Conservation (phyloP, 495 filamentous ascomycete genomes). For the Astrothelium macrocarpum region DNA sequence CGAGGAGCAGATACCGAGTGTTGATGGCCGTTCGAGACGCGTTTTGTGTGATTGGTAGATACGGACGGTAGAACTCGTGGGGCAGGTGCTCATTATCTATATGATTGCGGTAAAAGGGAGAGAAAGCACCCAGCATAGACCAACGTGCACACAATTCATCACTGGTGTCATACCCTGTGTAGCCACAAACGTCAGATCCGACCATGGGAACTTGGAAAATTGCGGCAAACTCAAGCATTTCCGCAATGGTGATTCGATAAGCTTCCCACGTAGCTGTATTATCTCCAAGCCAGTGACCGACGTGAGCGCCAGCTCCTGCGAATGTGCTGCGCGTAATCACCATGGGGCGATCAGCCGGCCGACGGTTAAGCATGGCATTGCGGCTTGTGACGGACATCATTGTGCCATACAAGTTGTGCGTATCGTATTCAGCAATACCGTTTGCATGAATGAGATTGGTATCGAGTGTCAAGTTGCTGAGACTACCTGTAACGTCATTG, state of each 20-base stretch:
- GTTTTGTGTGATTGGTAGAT: slow-evolving; percentile 53
- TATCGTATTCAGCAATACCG: slow-evolving; percentile 65
- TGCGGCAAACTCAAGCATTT: slow-evolving; percentile 62
- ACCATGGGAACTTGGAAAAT: slow-evolving; percentile 85
- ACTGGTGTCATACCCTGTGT: slow-evolving; percentile 52
- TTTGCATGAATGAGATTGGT: slow-evolving; percentile 67
- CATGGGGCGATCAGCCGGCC: slow-evolving; percentile 57
- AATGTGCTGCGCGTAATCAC: slow-evolving; percentile 82
- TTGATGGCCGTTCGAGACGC: slow-evolving; percentile 63
- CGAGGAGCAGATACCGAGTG: slow-evolving; percentile 64
- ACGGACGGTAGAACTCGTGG: slow-evolving; percentile 65
- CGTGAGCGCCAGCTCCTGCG: slow-evolving; percentile 63
- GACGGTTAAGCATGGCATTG: slow-evolving; percentile 58
- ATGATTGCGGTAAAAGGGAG: slow-evolving; percentile 79
- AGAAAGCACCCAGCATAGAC: slow-evolving; percentile 72
- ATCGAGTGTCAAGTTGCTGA: slow-evolving; percentile 65
- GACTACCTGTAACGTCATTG: slow-evolving; percentile 57
- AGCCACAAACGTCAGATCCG: slow-evolving; percentile 76
- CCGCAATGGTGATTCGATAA: slow-evolving; percentile 59
- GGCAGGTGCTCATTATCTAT: slow-evolving; percentile 38
- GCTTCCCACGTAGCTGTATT: slow-evolving; percentile 65
- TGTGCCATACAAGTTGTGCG: slow-evolving; percentile 71
- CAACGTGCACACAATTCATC: slow-evolving; percentile 76
- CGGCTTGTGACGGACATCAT: slow-evolving; percentile 71
- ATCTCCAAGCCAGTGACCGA: slow-evolving; percentile 86